phyloP scores from a whole-genome alignment of 2,329 filamentous ascomycete species.

The Neurospora crassa region DNA sequence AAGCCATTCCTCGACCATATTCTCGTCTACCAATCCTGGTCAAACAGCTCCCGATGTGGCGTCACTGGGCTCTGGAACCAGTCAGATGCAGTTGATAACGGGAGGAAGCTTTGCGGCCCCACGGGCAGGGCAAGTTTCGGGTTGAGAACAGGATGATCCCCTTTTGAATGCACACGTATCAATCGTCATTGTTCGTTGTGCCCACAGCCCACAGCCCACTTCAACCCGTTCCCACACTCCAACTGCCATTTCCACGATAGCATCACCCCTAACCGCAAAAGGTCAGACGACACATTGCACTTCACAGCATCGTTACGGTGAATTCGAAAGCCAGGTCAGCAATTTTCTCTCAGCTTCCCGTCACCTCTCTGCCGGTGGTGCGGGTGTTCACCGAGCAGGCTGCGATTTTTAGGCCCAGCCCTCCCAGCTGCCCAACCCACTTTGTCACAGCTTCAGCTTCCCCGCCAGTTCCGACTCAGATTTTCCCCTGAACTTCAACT shows the following conservation, averaged over 20 bases:
- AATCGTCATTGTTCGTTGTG: conserved; percentile 15
- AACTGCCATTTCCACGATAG: background rate
- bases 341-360: background rate
- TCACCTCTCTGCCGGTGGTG: background rate
- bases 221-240: background rate
- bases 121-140: conserved; percentile 10
- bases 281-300: conserved; percentile 7
- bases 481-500: background rate
- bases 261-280: conserved; percentile 6
- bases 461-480: background rate
- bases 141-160: conserved; percentile 13
- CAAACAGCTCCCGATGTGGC: conserved; percentile 8
- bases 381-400: background rate
- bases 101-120: background rate
- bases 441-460: background rate
- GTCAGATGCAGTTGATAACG: conserved; percentile 1
- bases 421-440: background rate
- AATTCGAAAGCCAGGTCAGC: background rate
- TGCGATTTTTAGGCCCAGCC: background rate
- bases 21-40: background rate
- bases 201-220: background rate
- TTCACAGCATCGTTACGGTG: conserved; percentile 2
- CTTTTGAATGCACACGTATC: conserved; percentile 19
- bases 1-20: no score
- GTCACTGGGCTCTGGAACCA: conserved; percentile 6